These are phyloP conservation scores for Penicillium mononematosum DNA, from an alignment of 495 filamentous ascomycete genomes.

Conservation along the genomic window DNA sequence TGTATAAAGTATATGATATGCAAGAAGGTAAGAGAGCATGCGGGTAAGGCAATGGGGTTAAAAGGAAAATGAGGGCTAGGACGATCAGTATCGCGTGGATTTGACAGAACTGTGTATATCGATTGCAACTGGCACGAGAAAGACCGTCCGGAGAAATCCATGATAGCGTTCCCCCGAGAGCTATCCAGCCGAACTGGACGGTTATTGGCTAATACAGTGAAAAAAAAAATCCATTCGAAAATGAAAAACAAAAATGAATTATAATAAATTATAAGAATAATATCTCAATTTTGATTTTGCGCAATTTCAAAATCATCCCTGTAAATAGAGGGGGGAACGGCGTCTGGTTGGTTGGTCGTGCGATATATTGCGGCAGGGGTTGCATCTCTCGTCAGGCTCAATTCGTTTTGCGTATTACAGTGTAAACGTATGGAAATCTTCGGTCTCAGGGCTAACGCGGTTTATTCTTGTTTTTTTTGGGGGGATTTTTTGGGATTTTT, in stretches of 20 bases:
- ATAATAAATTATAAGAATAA: conserved; percentile 6
- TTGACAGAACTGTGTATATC: conserved; percentile 25
- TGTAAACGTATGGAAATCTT: conserved; percentile 23
- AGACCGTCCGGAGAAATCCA: conserved; percentile 28
- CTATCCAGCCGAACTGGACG: conserved; percentile 13
- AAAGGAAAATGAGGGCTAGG: conserved; percentile 30
- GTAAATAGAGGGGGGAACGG: conserved; percentile 24
- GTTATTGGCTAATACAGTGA: conserved; percentile 23
- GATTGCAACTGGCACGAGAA: conserved; percentile 37
- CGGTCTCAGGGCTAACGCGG: conserved; percentile 17
- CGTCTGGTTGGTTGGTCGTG: conserved; percentile 31
- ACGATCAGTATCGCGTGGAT: conserved; percentile 27
- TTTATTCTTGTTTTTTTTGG: conserved; percentile 11
- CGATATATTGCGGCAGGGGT: conserved; percentile 31
- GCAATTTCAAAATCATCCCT: conserved; percentile 23
- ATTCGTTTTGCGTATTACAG: conserved; percentile 25
- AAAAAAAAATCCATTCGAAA: not conserved
- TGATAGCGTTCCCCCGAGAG: conserved; percentile 30
- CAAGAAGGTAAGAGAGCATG: conserved; percentile 26
- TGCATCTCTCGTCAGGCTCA: conserved; percentile 29
- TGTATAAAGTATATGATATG: conserved; percentile 29
- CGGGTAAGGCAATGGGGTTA: conserved; percentile 40
- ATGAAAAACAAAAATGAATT: conserved; percentile 15
- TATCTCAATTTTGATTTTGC: conserved; percentile 6
- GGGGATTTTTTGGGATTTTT: conserved; percentile 1